Percentiles rank a stretch among this genome's conserved stretches.
Evolutionary conservation across 2,329 filamentous ascomycete genomes (phyloP).

Genomic region (Diaporthe eres): DNA sequence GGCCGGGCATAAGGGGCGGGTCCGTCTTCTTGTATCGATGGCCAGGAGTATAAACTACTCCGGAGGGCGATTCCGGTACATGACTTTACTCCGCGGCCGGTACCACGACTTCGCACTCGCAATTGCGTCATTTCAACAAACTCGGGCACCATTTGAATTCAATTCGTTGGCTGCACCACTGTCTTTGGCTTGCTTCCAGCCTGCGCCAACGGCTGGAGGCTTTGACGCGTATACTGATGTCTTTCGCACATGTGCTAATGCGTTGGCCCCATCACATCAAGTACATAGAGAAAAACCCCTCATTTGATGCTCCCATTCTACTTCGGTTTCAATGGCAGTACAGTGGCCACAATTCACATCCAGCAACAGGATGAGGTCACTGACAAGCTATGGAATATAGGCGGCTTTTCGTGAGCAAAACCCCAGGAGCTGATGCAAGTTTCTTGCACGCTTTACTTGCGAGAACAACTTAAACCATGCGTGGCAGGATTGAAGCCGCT

Average conservation of each 20-base stretch:
- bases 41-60: conserved; percentile 16
- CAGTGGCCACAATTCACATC: not conserved
- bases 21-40: not conserved
- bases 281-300: not conserved
- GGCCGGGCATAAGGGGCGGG: not conserved
- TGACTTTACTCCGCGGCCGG: not conserved
- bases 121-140: not conserved
- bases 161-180: not conserved
- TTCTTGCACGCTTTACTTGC: not conserved
- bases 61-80: not conserved
- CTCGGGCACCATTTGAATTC: not conserved
- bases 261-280: not conserved
- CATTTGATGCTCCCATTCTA: not conserved
- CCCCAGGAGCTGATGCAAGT: not conserved
- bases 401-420: not conserved
- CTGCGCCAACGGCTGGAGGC: not conserved
- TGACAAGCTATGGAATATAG: not conserved
- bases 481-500: not conserved
- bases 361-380: not conserved
- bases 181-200: not conserved
- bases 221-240: not conserved
- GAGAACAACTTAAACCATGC: not conserved
- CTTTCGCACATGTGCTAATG: not conserved
- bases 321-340: not conserved
- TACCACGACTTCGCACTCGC: not conserved